Base-by-base conservation (phyloP, 805 yeast species). In the Blastobotrys mokoenaii region DNA sequence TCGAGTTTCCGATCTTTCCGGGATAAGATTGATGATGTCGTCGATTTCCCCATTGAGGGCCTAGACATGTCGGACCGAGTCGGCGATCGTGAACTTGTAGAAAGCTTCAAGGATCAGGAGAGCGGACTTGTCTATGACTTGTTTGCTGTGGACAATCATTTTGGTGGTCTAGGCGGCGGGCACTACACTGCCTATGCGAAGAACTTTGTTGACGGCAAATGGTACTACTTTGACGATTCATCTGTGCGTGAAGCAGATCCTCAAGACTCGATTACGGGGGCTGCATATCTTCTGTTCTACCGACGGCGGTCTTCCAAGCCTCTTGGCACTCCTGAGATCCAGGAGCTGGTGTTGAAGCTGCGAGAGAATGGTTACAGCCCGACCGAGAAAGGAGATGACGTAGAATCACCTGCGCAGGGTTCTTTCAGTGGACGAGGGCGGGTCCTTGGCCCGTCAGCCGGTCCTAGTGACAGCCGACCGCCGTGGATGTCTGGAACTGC, bases 81-180 rank as follows among this genome's bases (percentile, higher is more conserved):
- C 3, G 70, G 67, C 2, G 60, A 61, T 11, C 67, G 56, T 38
- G 59, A 27, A 48, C 53, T 2, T 2, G 35, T 17, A 2, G 60
- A 43, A 20, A 44, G 35, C 10, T 48, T 41, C 14, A 32, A 31
- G 12, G 20, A 46, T 54, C 16, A 51, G 48, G 41, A 58, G 15
- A 55, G 3, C 45, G 57, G 55, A 2, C 54, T 63, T n/a, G 59
- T 84, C 1, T 90, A 90, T 63, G 97, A 93, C 60, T 68, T 93
- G 50, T 72, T 85, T 55, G 97, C 93, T 0, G 96, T 93, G 17
- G 97, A 89, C 61, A 93, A 90, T 61, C 98, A 93, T 60, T 88
- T 73, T 61, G 98, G 97, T 42, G 96, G 97, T 0, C 69, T 90
- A 15, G 97, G 97, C 0, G 97, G 97, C 3, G 97, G 98, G 1